These are phyloP conservation scores for Eragrostis tef DNA, from an alignment of 202 grass and related monocot genomes.

Conservation along the genomic window DNA sequence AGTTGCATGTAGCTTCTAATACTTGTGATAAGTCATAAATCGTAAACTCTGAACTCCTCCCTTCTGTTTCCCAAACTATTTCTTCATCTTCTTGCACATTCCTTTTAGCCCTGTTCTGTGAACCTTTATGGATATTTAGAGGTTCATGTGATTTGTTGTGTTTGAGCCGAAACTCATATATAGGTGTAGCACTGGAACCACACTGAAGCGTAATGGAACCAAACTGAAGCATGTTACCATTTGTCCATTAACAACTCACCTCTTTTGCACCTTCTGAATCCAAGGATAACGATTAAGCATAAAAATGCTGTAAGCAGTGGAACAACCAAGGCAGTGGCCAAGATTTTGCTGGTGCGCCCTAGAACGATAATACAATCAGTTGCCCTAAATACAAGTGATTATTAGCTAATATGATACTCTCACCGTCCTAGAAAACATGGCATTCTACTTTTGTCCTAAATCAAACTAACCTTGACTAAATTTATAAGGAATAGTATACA, in stretches of 20 bases:
- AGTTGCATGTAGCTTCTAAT: conserved; percentile 29
- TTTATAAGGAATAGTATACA: too few species aligned
- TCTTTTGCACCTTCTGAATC: background rate
- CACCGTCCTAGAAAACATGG: too few species aligned
- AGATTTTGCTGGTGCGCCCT: background rate
- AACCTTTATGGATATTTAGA: background rate
- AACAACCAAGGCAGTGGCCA: too few species aligned
- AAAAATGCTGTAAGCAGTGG: background rate
- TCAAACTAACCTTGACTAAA: too few species aligned
- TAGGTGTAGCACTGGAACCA: too few species aligned
- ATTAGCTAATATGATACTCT: background rate
- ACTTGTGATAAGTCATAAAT: conserved; percentile 44
- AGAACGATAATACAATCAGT: too few species aligned
- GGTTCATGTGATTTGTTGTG: background rate
- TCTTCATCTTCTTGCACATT: background rate
- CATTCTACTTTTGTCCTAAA: too few species aligned
- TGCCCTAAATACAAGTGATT: too few species aligned
- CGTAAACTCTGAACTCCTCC: conserved; percentile 32
- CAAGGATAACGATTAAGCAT: background rate
- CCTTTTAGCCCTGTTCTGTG: background rate
- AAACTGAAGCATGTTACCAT: too few species aligned
- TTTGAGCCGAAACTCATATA: background rate
- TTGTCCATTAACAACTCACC: background rate
- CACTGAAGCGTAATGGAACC: too few species aligned
- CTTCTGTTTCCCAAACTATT: conserved; percentile 1